These are phyloP conservation scores for Trypanosoma conorhini DNA, from an alignment of 208 protist genomes.

Conservation along the genomic window DNA sequence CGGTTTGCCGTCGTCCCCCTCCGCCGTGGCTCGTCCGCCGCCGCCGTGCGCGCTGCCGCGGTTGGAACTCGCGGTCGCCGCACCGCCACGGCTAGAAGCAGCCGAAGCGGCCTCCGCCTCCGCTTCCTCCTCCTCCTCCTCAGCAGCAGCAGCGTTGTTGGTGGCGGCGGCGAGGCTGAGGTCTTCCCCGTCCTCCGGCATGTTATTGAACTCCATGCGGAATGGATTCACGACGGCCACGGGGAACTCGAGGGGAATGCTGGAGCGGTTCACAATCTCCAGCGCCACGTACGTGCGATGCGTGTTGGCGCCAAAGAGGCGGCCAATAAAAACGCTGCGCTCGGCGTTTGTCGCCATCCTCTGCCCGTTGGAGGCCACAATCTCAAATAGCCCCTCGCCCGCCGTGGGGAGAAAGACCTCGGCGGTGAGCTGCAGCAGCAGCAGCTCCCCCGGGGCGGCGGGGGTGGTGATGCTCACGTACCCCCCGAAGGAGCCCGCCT, in stretches of 20 bases:
- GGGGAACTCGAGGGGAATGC: conserved; percentile 81
- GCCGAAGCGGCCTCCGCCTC: background rate
- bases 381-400: conserved; percentile 79
- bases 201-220: conserved; percentile 62
- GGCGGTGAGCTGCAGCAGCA: conserved; percentile 76
- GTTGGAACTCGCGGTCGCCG: background rate
- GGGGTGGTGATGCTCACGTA: conserved; percentile 78
- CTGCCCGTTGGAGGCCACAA: conserved; percentile 49
- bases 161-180: background rate
- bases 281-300: conserved; percentile 59
- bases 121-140: background rate
- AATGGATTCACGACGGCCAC: conserved; percentile 84
- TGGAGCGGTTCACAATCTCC: conserved; percentile 76
- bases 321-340: conserved; percentile 56
- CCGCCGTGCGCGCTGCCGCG: background rate
- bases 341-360: conserved; percentile 35
- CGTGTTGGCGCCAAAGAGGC: conserved; percentile 69
- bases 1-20: background rate
- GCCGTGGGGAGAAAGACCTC: conserved; percentile 71
- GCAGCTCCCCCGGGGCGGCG: conserved; percentile 51
- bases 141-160: background rate
- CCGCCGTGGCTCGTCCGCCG: background rate
- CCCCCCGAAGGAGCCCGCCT: conserved; percentile 79
- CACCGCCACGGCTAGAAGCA: background rate
- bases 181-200: conserved; percentile 7